Evolutionary conservation across 2,329 filamentous ascomycete genomes (phyloP), one percentile per base, ranked within the genome.

Genomic region (Stagonosporopsis tanaceti): DNA sequence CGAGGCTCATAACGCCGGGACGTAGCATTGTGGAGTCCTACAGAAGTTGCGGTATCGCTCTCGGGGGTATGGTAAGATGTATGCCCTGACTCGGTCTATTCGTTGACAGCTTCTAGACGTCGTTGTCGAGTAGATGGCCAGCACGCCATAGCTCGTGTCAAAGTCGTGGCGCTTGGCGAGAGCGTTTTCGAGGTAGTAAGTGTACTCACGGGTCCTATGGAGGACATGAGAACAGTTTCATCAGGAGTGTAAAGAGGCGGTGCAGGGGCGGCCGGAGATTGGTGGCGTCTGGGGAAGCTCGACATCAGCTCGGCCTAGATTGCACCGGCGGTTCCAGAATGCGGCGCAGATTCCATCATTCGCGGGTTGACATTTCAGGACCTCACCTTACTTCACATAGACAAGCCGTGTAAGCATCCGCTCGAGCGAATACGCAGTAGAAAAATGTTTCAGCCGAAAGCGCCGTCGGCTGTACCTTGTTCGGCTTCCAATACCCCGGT

Each of bases 401-500:
- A 20, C 28, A 42, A 24, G 2, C 24, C 22, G 24, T 39, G 28
- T 20, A 20, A 34, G 28, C 30, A n/a, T 28, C 11, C 32, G 38
- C 38, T 27, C 32, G n/a, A 48, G 27, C 44, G 27, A 27, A 22
- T 6, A 15, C 20, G 14, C 12, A 48, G 37, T 25, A 27, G 27
- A 20, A 44, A 38, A 20, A 37, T 22, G 0, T 27, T 39, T 27
- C 32, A 40, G 11, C 30, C 44, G 44, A 45, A 25, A 24, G 32
- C 25, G 27, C 39, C 32, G 48, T 44, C 39, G 39, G 24, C 6
- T 48, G 11, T 45, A 42, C 47, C 48, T 44, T 34, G 38, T 47
- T 57, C 54, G 54, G 54, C 44, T 53, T 44, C 39, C 45, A 57
- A 57, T 57, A 32, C 45, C 39, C 54, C 54, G 54, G 54, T 4